Conservation (phyloP, 2,329 filamentous ascomycete species). For the Calycina herbarum region DNA sequence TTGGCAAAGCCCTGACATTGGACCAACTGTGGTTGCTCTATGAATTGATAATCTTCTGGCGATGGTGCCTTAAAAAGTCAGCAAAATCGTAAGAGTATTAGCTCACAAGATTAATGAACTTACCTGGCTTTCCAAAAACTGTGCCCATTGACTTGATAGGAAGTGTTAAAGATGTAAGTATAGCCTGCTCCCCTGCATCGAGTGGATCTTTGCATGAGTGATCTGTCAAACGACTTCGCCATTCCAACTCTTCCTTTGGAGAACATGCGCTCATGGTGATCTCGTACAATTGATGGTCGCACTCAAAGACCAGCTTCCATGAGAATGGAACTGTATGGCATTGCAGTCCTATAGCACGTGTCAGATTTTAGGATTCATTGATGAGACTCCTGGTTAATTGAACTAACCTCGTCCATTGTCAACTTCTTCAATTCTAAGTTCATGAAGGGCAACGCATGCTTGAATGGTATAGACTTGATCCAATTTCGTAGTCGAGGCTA, state of each 20-base stretch:
- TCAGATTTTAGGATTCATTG: neutral
- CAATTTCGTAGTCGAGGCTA: slow-evolving; percentile 67
- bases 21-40: slow-evolving; percentile 70
- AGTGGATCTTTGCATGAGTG: slow-evolving; percentile 51
- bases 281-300: slow-evolving; percentile 75
- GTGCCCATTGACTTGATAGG: slow-evolving; percentile 73
- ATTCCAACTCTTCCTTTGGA: slow-evolving; percentile 73
- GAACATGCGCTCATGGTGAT: slow-evolving; percentile 86
- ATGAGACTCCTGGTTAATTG: neutral
- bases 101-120: neutral
- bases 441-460: slow-evolving; percentile 69
- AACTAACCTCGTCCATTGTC: slow-evolving; percentile 71
- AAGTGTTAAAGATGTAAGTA: slow-evolving; percentile 65
- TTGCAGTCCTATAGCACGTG: slow-evolving; percentile 64
- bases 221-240: slow-evolving; percentile 67
- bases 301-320: slow-evolving; percentile 89
- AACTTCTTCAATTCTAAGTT: slow-evolving; percentile 66
- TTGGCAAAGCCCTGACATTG: slow-evolving; percentile 67
- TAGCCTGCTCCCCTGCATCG: slow-evolving; percentile 46
- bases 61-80: slow-evolving; percentile 50
- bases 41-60: slow-evolving; percentile 76
- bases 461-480: slow-evolving; percentile 70
- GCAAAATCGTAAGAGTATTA: neutral
- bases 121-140: slow-evolving; percentile 72
- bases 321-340: slow-evolving; percentile 84